Percentiles rank a stretch among this genome's conserved stretches.
Conservation (phyloP, 164 flowering plant genomes). For the Euptelea pleiosperma region DNA sequence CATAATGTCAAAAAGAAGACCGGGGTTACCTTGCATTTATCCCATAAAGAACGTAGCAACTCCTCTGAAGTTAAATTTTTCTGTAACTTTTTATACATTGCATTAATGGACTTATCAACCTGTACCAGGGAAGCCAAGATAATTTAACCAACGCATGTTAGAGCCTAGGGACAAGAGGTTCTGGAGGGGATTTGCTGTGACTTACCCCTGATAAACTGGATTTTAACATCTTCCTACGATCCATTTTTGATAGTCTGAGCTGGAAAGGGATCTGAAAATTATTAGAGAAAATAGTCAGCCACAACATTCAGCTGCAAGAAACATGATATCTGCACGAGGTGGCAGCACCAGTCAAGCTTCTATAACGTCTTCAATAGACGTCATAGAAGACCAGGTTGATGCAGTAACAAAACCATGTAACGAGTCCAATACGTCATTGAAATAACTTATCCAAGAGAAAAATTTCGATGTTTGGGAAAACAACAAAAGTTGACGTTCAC, state of each 20-base stretch:
- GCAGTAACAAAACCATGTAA: too few relatives aligned
- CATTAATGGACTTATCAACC: slow-evolving; percentile 80
- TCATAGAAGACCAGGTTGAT: too few relatives aligned
- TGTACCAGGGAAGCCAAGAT: slow-evolving; percentile 22
- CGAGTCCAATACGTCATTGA: too few relatives aligned
- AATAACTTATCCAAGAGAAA: too few relatives aligned
- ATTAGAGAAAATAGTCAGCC: background rate
- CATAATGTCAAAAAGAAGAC: background rate
- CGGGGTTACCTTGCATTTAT: slow-evolving; percentile 85
- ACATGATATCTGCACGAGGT: too few relatives aligned
- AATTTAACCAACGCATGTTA: slow-evolving; percentile 1
- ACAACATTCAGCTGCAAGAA: too few relatives aligned
- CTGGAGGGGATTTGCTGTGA: background rate
- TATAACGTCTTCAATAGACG: too few relatives aligned
- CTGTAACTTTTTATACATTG: slow-evolving; percentile 83
- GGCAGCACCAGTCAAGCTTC: too few relatives aligned
- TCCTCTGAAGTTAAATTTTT: slow-evolving; percentile 93
- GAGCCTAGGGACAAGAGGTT: background rate
- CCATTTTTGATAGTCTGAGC: slow-evolving; percentile 86
- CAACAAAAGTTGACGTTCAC: too few relatives aligned
- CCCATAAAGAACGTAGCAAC: slow-evolving; percentile 92
- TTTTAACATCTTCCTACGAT: slow-evolving; percentile 83
- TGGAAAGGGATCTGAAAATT: slow-evolving; percentile 87
- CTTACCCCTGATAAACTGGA: slow-evolving; percentile 90
- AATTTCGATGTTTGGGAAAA: too few relatives aligned